These are phyloP conservation scores for Chernovozyma sophiae-reginae DNA, from an alignment of 1,139 yeast species.

Conservation along the genomic window DNA sequence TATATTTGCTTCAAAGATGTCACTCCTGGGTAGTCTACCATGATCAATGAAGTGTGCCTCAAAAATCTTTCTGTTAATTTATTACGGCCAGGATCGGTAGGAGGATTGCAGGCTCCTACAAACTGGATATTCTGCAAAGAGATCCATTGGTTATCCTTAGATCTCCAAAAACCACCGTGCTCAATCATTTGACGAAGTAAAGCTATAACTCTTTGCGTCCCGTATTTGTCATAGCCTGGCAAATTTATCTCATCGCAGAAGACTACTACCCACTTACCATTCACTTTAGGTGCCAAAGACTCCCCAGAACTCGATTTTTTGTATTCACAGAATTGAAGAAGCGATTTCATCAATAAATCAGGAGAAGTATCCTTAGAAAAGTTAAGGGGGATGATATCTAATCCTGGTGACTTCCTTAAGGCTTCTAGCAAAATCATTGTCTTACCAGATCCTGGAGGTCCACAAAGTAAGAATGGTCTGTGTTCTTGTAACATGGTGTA, in stretches of 20 bases:
- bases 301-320: slow-evolving; percentile 49
- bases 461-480: slow-evolving; percentile 70
- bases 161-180: slow-evolving; percentile 74
- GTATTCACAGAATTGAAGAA: slow-evolving; percentile 73
- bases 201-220: slow-evolving; percentile 72
- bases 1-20: slow-evolving; percentile 68
- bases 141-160: slow-evolving; percentile 62
- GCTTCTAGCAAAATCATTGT: slow-evolving; percentile 85
- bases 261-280: slow-evolving; percentile 73
- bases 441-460: slow-evolving; percentile 98
- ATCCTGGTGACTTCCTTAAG: slow-evolving; percentile 51
- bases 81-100: slow-evolving; percentile 74
- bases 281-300: slow-evolving; percentile 53
- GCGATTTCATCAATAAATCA: slow-evolving; percentile 52
- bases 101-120: slow-evolving; percentile 95
- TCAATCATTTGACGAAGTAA: slow-evolving; percentile 75
- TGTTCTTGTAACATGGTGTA: slow-evolving; percentile 55
- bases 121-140: slow-evolving; percentile 62
- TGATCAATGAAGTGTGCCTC: slow-evolving; percentile 61
- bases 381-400: slow-evolving; percentile 67
- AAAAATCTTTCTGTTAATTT: slow-evolving; percentile 59
- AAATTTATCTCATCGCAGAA: slow-evolving; percentile 93
- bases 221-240: slow-evolving; percentile 71
- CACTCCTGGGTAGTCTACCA: slow-evolving; percentile 80
- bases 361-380: slow-evolving; percentile 84